Evolutionary conservation across 495 filamentous ascomycete genomes (phyloP), one percentile per base, ranked within the genome.

Genomic region (Trichoderma parareesei): DNA sequence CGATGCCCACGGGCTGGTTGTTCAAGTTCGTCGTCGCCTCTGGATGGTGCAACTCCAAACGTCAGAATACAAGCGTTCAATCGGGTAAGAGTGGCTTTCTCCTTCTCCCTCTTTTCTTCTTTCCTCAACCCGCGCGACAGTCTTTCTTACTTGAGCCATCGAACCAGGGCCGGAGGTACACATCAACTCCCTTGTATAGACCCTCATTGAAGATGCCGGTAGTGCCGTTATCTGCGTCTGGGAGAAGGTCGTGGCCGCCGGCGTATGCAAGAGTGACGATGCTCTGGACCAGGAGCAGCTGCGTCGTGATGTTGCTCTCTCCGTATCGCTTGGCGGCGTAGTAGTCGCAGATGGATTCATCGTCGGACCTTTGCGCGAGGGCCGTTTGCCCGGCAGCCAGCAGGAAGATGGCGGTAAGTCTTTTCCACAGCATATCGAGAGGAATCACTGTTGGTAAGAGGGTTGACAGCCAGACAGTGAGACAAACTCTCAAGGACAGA

Each of bases 121-220:
- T 27, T 27, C 2, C 27, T 27, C 27, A 27, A 27, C 27, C 27
- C 27, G 27, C 27, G 27, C 27, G 27, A 27, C 27, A 27, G 27
- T 27, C 27, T 27, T 27, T 27, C 46, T 49, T 49, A 49, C 46
- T 71, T 6, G 68, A 69, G 7, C 80, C 80, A 63, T 77, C 71
- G 73, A 82, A 82, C 70, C 78, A 82, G 4, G 73, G 78, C 35
- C 73, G 64, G 35, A 82, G 73, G 65, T 80, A 75, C 60, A 83
- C 78, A n/a, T 68, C 64, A 35, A 69, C 69, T 46, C 72, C 73
- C 27, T 77, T 72, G 69, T 71, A 81, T 9, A 55, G 69, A 20
- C 73, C 74, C 11, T 73, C 75, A 44, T 70, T 72, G 38, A 82
- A 69, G 66, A 81, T 82, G 42, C 79, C 79, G 6, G 78, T 74